phyloP scores from a whole-genome alignment of 768 basidiomycete genomes.

The Chlorophyllum brunneum region DNA sequence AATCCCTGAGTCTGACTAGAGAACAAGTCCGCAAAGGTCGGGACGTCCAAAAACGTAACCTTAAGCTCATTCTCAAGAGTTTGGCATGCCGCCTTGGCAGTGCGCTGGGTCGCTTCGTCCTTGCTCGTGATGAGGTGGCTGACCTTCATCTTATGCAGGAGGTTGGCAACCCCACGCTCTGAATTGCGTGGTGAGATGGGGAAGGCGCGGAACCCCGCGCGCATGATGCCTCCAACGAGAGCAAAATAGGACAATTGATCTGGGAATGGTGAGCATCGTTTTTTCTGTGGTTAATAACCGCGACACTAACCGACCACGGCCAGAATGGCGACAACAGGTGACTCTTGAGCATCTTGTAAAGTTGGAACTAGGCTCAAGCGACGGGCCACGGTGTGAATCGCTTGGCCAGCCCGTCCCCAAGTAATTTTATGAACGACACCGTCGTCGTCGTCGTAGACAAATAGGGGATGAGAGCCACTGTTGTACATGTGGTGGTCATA shows the following conservation, averaged over 20 bases:
- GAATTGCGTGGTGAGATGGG: conserved; percentile 44
- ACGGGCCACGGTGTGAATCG: conserved; percentile 16
- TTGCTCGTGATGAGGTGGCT: conserved; percentile 22
- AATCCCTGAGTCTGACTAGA: neutral
- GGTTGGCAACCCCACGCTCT: conserved; percentile 39
- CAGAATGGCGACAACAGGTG: conserved; percentile 27
- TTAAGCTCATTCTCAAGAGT: neutral
- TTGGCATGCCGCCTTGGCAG: conserved; percentile 15
- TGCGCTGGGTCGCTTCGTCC: conserved; percentile 18
- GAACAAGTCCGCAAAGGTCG: conserved; percentile 8
- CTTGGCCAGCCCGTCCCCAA: conserved; percentile 17
- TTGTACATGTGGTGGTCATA: conserved; percentile 26
- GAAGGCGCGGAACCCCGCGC: conserved; percentile 34
- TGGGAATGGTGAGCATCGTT: conserved; percentile 5
- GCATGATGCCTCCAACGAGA: conserved; percentile 29
- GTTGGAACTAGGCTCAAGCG: conserved; percentile 4
- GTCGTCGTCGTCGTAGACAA: conserved; percentile 20
- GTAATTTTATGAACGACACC: conserved; percentile 12
- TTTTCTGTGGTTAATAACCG: neutral
- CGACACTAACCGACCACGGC: conserved; percentile 20
- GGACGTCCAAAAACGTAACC: conserved; percentile 1
- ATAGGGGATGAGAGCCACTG: conserved; percentile 26
- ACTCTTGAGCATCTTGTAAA: neutral
- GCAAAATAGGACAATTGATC: conserved; percentile 34
- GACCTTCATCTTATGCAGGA: conserved; percentile 27